Evolutionary conservation across 192 early-diverging fungal species (phyloP).

Genomic region (Backusella macrospora): DNA sequence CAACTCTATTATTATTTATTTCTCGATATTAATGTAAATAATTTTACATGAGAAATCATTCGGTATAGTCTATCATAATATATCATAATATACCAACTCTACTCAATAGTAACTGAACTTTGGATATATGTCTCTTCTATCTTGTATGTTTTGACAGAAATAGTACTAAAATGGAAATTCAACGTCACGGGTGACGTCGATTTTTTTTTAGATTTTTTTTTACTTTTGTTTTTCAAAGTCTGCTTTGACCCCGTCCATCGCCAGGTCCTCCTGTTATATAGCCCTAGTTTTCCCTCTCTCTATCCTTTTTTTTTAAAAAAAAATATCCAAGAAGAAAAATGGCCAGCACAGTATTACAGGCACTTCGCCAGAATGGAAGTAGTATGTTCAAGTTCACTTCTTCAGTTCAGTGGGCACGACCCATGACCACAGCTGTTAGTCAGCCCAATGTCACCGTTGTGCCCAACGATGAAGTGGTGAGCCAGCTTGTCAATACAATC

Average conservation of each 20-base stretch:
- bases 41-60: too few species aligned
- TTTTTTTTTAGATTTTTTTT: constrained; percentile 7
- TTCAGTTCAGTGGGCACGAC: background rate
- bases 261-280: constrained; percentile 19
- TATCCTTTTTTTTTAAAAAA: background rate
- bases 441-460: constrained; percentile 10
- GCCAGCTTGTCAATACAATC: constrained; percentile 85
- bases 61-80: too few species aligned
- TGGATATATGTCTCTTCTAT: too few species aligned
- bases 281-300: background rate
- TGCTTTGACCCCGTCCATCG: constrained; percentile 1
- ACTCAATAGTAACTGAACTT: too few species aligned
- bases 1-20: too few species aligned
- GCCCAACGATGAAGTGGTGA: constrained; percentile 63
- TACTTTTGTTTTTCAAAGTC: constrained; percentile 10
- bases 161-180: background rate
- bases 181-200: constrained; percentile 8
- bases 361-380: constrained; percentile 13
- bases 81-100: too few species aligned
- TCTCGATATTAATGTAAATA: too few species aligned
- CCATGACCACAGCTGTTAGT: constrained; percentile 6
- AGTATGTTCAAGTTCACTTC: background rate
- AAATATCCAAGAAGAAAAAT: background rate
- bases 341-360: constrained; percentile 9
- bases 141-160: background rate